phyloP scores from a whole-genome alignment of 208 protist genomes.

The Polymyxa betae region DNA sequence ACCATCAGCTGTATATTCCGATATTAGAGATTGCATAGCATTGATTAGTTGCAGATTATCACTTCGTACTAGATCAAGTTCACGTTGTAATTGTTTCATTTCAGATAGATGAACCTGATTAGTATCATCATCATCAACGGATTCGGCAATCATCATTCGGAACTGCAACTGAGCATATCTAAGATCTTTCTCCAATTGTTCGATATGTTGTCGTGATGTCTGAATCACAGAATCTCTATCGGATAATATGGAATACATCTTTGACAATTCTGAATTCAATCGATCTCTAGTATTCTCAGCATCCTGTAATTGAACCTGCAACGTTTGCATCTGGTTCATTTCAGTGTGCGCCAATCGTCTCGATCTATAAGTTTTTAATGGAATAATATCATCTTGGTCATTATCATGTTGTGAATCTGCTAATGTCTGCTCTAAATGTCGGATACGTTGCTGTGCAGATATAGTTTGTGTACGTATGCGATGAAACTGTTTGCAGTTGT shows the following conservation, averaged over 20 bases:
- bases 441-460: neutral
- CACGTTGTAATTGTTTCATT: neutral
- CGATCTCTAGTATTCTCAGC: neutral
- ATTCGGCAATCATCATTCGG: conserved; percentile 47
- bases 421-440: neutral
- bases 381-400: neutral
- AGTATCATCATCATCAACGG: neutral
- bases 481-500: conserved; percentile 43
- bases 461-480: neutral
- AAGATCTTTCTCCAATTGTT: neutral
- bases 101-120: neutral
- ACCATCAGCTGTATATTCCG: conserved; percentile 1
- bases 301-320: neutral
- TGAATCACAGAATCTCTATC: neutral
- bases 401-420: neutral
- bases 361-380: neutral
- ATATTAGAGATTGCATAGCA: conserved; percentile 26
- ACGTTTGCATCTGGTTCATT: neutral
- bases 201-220: neutral
- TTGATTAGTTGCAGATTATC: conserved; percentile 13
- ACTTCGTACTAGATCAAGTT: conserved; percentile 28
- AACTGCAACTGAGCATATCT: conserved; percentile 8
- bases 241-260: neutral
- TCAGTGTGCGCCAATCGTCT: neutral
- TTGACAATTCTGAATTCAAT: neutral